Evolutionary conservation across 805 yeast genomes (phyloP).

Genomic region (Cyberlindnera amylophila): DNA sequence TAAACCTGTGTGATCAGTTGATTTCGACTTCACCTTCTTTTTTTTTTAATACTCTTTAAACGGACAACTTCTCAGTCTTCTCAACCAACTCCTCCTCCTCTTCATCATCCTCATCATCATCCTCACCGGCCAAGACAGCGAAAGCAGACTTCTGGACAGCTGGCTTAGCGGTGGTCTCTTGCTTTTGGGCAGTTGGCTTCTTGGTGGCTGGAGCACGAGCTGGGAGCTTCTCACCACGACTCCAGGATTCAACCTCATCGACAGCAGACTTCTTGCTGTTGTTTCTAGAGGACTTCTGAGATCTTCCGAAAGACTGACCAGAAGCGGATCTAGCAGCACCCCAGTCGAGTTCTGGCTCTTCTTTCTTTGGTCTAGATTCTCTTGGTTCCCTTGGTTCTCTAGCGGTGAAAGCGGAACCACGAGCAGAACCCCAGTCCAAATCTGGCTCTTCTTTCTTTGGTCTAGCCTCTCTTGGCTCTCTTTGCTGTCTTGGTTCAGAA

Average conservation of each 20-base stretch:
- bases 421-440: slow-evolving; percentile 44
- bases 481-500: slow-evolving; percentile 31
- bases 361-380: slow-evolving; percentile 37
- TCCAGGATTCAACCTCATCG: slow-evolving; percentile 23
- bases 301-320: slow-evolving; percentile 22
- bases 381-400: slow-evolving; percentile 29
- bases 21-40: not conserved
- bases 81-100: slow-evolving; percentile 29
- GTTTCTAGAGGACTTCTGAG: slow-evolving; percentile 39
- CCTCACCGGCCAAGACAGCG: slow-evolving; percentile 43
- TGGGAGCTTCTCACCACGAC: slow-evolving; percentile 27
- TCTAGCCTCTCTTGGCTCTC: slow-evolving; percentile 21
- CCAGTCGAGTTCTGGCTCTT: slow-evolving; percentile 51
- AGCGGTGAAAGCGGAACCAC: slow-evolving; percentile 27
- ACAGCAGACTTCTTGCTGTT: slow-evolving; percentile 22
- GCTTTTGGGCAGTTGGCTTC: slow-evolving; percentile 8
- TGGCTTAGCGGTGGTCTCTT: slow-evolving; percentile 22
- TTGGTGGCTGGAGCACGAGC: slow-evolving; percentile 11
- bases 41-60: slow-evolving; percentile 14
- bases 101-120: slow-evolving; percentile 48
- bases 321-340: slow-evolving; percentile 35
- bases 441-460: slow-evolving; percentile 37
- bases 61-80: slow-evolving; percentile 38
- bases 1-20: not conserved
- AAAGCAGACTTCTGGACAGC: slow-evolving; percentile 43